A percentile compares a stretch with the other conserved stretches of the same genome.
Conservation (phyloP, 169 alveolate species). For the Babesia microti region DNA sequence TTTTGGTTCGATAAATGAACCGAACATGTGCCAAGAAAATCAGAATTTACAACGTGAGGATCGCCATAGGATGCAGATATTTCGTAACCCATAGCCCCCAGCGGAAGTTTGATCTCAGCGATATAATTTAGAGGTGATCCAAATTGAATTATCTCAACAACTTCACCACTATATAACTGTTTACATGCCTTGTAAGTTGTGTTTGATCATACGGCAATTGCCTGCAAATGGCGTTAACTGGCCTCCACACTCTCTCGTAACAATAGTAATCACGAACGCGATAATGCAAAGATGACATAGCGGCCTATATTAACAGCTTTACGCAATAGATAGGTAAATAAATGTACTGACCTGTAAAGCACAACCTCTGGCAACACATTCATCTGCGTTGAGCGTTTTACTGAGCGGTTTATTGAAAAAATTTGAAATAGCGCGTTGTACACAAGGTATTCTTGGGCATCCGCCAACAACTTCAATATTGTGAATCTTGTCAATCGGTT, state of each 20-base stretch:
- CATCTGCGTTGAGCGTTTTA: constrained; percentile 90
- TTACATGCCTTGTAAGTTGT: constrained; percentile 18
- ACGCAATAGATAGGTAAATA: not conserved
- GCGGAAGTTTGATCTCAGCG: no score
- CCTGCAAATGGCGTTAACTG: constrained; percentile 25
- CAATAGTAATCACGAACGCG: constrained; percentile 51
- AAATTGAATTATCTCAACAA: no score
- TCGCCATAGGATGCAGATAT: no score
- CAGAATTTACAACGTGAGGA: no score
- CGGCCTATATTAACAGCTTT: constrained; percentile 32
- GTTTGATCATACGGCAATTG: constrained; percentile 10
- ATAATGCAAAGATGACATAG: constrained; percentile 52
- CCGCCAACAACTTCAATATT: constrained; percentile 95
- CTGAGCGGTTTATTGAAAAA: constrained; percentile 74
- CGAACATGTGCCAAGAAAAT: no score
- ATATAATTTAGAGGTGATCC: no score
- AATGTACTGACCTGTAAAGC: constrained; percentile 74
- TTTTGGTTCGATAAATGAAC: no score
- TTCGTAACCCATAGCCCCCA: no score
- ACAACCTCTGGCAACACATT: constrained; percentile 96
- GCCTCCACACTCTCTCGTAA: constrained; percentile 43
- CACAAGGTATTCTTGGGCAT: constrained; percentile 90
- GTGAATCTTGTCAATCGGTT: constrained; percentile 60
- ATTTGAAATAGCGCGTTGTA: constrained; percentile 72
- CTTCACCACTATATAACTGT: constrained; percentile 10